These are phyloP conservation scores for Aspergillus pseudoviridinutans DNA, from an alignment of 2,329 filamentous ascomycete genomes.

Conservation along the genomic window DNA sequence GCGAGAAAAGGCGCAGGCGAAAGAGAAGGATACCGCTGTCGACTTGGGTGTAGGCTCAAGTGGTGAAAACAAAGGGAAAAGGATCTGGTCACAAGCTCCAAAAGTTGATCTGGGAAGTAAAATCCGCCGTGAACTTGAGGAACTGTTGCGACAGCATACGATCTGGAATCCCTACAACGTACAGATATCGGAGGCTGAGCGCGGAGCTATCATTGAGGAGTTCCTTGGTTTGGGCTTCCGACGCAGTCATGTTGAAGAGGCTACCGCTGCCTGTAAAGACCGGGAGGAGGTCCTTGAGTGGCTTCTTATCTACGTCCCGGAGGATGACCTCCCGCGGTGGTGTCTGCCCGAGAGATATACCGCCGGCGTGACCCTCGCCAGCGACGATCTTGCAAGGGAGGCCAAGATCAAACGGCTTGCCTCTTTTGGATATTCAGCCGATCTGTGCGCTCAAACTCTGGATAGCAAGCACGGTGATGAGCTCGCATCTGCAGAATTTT, in stretches of 20 bases:
- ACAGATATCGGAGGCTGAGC: conserved; percentile 57
- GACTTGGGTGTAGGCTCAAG: conserved; percentile 45
- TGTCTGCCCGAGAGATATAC: conserved; percentile 87
- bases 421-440: conserved; percentile 76
- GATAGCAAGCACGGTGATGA: conserved; percentile 70
- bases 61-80: conserved; percentile 51
- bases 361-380: conserved; percentile 81
- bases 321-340: conserved; percentile 93
- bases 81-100: conserved; percentile 75
- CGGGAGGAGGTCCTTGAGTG: conserved; percentile 91
- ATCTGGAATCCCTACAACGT: conserved; percentile 84
- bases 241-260: conserved; percentile 84
- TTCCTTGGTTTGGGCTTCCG: conserved; percentile 79
- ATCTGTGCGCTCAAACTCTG: conserved; percentile 75
- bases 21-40: conserved; percentile 62
- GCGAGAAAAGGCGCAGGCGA: conserved; percentile 56
- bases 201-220: conserved; percentile 63
- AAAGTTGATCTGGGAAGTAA: conserved; percentile 90
- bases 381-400: conserved; percentile 75
- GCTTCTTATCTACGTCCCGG: conserved; percentile 93
- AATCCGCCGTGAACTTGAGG: conserved; percentile 74
- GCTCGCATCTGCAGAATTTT: conserved; percentile 67
- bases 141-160: conserved; percentile 69
- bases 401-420: conserved; percentile 77
- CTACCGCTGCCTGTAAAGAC: conserved; percentile 81